A percentile compares a stretch with the other conserved stretches of the same genome.
Evolutionary conservation across 1,139 yeast species (phyloP).

Genomic region (Hyphopichia wangnamkhiaoensis): DNA sequence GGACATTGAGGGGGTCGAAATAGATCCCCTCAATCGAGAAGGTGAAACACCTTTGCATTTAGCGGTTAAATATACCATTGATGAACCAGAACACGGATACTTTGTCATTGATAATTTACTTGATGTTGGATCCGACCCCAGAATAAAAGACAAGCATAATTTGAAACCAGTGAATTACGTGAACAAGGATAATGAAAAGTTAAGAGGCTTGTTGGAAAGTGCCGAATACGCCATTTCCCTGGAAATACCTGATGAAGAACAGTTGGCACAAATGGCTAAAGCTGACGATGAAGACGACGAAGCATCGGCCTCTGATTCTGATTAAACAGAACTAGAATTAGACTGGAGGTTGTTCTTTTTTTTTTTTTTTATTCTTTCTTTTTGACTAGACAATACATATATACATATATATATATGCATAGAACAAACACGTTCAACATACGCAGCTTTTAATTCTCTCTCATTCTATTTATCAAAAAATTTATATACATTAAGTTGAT

Average conservation of each 20-base stretch:
- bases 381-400: constrained; percentile 11
- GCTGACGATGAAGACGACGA: constrained; percentile 23
- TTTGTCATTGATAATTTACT: constrained; percentile 78
- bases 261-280: constrained; percentile 21
- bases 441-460: too few relatives aligned
- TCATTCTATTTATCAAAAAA: too few relatives aligned
- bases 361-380: not conserved
- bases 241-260: constrained; percentile 35
- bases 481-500: too few relatives aligned
- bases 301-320: constrained; percentile 40
- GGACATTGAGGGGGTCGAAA: constrained; percentile 89
- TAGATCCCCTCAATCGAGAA: constrained; percentile 75
- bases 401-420: constrained; percentile 4
- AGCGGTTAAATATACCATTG: constrained; percentile 73
- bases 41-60: constrained; percentile 90
- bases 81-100: constrained; percentile 84
- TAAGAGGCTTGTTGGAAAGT: constrained; percentile 67
- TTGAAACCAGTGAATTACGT: constrained; percentile 77
- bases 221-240: constrained; percentile 72
- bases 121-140: constrained; percentile 93
- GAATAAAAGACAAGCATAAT: constrained; percentile 39
- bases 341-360: not conserved
- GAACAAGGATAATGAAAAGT: constrained; percentile 47
- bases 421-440: too few relatives aligned
- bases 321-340: too few relatives aligned